Conservation (phyloP, 148 eudicot species). For the Selenicereus undatus region DNA sequence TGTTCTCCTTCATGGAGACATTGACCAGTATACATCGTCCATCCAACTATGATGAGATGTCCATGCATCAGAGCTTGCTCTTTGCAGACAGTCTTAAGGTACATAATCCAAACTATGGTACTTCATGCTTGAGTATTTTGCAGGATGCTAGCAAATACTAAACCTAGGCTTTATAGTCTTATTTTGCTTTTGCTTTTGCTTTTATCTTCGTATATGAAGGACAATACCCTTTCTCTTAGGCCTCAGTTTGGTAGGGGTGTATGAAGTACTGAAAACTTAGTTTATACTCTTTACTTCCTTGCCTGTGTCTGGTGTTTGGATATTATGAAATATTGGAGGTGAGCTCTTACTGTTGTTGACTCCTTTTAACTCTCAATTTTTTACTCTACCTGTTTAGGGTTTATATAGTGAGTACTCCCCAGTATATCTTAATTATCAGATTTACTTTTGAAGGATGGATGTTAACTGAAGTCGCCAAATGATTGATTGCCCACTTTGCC, state of each 20-base stretch:
- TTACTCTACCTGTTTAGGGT: neutral
- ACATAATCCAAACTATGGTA: slow-evolving; percentile 6
- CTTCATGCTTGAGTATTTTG: neutral
- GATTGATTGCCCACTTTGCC: slow-evolving; percentile 1
- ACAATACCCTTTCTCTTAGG: neutral
- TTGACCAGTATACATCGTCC: slow-evolving; percentile 50
- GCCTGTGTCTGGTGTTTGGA: neutral
- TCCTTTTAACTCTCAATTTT: neutral
- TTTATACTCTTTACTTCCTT: neutral
- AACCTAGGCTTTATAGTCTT: neutral
- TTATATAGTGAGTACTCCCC: neutral
- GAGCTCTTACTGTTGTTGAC: neutral
- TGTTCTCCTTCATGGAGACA: slow-evolving; percentile 48
- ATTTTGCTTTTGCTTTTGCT: neutral
- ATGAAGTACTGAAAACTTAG: neutral
- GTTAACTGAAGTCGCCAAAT: too few relatives aligned
- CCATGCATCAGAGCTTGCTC: slow-evolving; percentile 83
- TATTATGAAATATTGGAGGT: too few relatives aligned
- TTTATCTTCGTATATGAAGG: neutral
- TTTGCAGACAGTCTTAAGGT: slow-evolving; percentile 93
- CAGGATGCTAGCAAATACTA: neutral
- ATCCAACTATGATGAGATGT: slow-evolving; percentile 67
- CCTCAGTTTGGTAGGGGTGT: neutral
- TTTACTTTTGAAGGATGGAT: neutral
- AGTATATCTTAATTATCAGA: neutral